These are phyloP conservation scores for Trametes villosa DNA, from an alignment of 768 basidiomycete genomes.

Conservation along the genomic window DNA sequence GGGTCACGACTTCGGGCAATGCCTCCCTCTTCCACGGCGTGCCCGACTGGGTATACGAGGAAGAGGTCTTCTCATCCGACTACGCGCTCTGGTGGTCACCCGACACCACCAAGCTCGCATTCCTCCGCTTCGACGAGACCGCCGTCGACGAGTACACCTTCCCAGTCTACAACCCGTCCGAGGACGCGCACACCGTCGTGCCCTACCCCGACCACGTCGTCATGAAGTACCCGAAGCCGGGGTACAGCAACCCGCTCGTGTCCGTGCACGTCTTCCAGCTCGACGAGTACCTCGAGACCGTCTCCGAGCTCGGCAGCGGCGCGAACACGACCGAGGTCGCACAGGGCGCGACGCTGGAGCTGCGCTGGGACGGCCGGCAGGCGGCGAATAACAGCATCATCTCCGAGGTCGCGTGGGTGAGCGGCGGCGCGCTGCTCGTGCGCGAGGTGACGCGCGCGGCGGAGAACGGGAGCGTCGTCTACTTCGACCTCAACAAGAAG, in stretches of 20 bases:
- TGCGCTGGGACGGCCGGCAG: slow-evolving; percentile 70
- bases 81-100: slow-evolving; percentile 93
- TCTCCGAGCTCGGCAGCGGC: slow-evolving; percentile 31
- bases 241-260: slow-evolving; percentile 87
- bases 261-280: slow-evolving; percentile 85
- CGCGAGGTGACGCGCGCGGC: slow-evolving; percentile 90
- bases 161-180: slow-evolving; percentile 90
- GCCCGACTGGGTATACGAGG: slow-evolving; percentile 97
- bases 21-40: slow-evolving; percentile 91
- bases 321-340: slow-evolving; percentile 20
- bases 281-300: slow-evolving; percentile 45
- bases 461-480: slow-evolving; percentile 75
- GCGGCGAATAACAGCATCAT: slow-evolving; percentile 69
- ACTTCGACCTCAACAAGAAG: slow-evolving; percentile 60
- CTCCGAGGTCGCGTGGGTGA: slow-evolving; percentile 88
- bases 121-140: slow-evolving; percentile 87
- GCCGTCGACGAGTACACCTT: slow-evolving; percentile 84
- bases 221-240: slow-evolving; percentile 88
- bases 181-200: slow-evolving; percentile 66
- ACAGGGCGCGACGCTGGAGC: slow-evolving; percentile 50
- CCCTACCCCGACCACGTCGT: slow-evolving; percentile 72
- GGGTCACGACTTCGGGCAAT: slow-evolving; percentile 82
- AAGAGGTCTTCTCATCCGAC: slow-evolving; percentile 79
- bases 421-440: slow-evolving; percentile 68
- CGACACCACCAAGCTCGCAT: slow-evolving; percentile 74